These are phyloP conservation scores for Mucor racemosus DNA, from an alignment of 371 early-diverging fungal genomes.

Conservation along the genomic window DNA sequence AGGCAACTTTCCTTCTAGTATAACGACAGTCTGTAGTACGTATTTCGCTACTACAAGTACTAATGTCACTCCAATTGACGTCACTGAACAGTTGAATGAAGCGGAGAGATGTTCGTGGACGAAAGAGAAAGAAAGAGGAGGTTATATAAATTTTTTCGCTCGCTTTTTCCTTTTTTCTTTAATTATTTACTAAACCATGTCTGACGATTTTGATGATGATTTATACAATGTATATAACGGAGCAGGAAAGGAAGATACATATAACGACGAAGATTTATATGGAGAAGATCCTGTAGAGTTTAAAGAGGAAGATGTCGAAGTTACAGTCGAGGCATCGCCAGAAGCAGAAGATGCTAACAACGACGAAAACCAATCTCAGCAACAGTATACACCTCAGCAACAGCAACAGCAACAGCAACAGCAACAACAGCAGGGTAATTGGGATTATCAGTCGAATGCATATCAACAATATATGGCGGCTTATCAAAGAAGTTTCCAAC, in stretches of 20 bases:
- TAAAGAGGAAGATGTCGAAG: slow-evolving; percentile 10
- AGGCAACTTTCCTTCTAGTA: too few relatives aligned
- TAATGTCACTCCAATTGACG: slow-evolving; percentile 1
- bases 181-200: slow-evolving; percentile 21
- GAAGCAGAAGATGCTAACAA: background rate
- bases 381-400: slow-evolving; percentile 4
- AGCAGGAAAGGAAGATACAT: slow-evolving; percentile 36
- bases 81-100: background rate
- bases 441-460: slow-evolving; percentile 27
- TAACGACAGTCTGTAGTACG: too few relatives aligned
- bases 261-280: slow-evolving; percentile 39
- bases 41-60: too few relatives aligned
- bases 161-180: background rate
- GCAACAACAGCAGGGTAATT: slow-evolving; percentile 10
- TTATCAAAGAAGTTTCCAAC: slow-evolving; percentile 35
- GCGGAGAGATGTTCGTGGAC: background rate
- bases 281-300: slow-evolving; percentile 24
- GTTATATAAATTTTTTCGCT: background rate
- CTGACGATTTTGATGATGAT: slow-evolving; percentile 50
- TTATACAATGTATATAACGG: slow-evolving; percentile 47
- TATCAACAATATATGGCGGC: slow-evolving; percentile 38
- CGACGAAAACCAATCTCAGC: background rate
- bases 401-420: slow-evolving; percentile 11
- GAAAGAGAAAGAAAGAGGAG: background rate
- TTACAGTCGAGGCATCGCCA: slow-evolving; percentile 4